Base-by-base conservation (phyloP, 345 rosid genomes). In the Brassica incana region DNA sequence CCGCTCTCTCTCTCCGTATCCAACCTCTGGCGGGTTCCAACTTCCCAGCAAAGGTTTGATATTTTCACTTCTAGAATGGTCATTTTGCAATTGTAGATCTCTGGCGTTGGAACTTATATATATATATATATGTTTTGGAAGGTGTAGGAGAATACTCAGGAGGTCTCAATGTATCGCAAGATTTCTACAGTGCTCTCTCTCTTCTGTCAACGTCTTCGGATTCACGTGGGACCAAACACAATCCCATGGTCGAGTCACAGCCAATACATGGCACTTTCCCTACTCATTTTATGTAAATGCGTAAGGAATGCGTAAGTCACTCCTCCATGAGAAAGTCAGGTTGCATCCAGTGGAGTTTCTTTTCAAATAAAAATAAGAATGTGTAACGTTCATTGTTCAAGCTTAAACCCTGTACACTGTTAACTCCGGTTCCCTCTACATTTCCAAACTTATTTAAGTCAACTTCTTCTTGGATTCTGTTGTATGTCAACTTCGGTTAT, bases 161-260 rank as follows among this genome's bases (percentile, higher is more conserved):
- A 71, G 86, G 79, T 72, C 85, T 82, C 85, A 90, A 85, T 75
- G 83, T 79, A 18, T 60, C 97, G 8, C 97, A 84, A 79, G 94
- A 90, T 69, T 67, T 86, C 81, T 90, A 88, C 62, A 84, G 90
- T 91, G 99, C 98, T 95, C 99, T 91, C 99, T 95, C 97, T 95
- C 98, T 95, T 95, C 97, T 95, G 99, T 95, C 99, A 95, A 93
- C 85, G 38, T 85, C 87, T 74, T 82, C 88, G 84, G 86, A 83
- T 62, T 80, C 87, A 15, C 78, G 68, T 58, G 90, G 88, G 87
- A 82, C 81, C 35, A 80, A 75, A 76, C 80, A 75, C 66, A 11
- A 62, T 54, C 32, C 67, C 48, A 1, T 74, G 78, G 75, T 56
- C 9, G 71, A 74, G 69, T 25, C 60, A 62, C 75, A 69, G 54